Conservation (phyloP, 2,329 filamentous ascomycete species). For the Clonostachys rhizophaga region DNA sequence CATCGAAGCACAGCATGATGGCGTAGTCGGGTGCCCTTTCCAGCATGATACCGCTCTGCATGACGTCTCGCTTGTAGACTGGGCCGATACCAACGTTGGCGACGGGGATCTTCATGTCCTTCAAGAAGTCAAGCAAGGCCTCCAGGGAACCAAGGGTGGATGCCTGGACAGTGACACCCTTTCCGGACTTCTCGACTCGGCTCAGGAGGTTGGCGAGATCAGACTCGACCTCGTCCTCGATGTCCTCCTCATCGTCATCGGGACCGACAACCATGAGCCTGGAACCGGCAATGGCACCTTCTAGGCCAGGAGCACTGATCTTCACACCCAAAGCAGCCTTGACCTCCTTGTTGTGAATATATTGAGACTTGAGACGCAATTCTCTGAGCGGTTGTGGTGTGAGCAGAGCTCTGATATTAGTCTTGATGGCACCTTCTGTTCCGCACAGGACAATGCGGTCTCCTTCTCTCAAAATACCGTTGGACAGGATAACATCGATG, state of each 20-base stretch:
- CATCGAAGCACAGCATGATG: constrained; percentile 99
- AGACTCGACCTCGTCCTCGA: constrained; percentile 93
- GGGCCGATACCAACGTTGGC: constrained; percentile 96
- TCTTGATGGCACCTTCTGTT: constrained; percentile 92
- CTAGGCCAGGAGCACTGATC: constrained; percentile 93
- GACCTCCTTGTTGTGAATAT: constrained; percentile 99
- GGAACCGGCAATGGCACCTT: constrained; percentile 94
- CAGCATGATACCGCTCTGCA: constrained; percentile 92
- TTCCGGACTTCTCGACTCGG: constrained; percentile 85
- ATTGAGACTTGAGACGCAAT: constrained; percentile 88
- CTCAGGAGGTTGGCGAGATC: constrained; percentile 89
- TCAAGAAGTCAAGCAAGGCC: constrained; percentile 92
- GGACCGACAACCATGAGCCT: constrained; percentile 90
- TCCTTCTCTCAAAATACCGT: constrained; percentile 90
- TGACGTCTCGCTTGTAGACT: constrained; percentile 96
- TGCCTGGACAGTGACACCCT: constrained; percentile 94
- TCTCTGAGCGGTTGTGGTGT: constrained; percentile 93
- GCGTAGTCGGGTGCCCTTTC: constrained; percentile 93
- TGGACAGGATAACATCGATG: constrained; percentile 94
- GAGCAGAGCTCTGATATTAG: constrained; percentile 89
- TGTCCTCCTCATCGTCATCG: constrained; percentile 93
- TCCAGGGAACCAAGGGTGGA: constrained; percentile 96
- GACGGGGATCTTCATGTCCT: constrained; percentile 93
- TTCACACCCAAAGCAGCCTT: constrained; percentile 98
- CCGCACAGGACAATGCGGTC: constrained; percentile 94